These are phyloP conservation scores for Xylaria curta DNA, from an alignment of 495 filamentous ascomycete species.

Conservation along the genomic window DNA sequence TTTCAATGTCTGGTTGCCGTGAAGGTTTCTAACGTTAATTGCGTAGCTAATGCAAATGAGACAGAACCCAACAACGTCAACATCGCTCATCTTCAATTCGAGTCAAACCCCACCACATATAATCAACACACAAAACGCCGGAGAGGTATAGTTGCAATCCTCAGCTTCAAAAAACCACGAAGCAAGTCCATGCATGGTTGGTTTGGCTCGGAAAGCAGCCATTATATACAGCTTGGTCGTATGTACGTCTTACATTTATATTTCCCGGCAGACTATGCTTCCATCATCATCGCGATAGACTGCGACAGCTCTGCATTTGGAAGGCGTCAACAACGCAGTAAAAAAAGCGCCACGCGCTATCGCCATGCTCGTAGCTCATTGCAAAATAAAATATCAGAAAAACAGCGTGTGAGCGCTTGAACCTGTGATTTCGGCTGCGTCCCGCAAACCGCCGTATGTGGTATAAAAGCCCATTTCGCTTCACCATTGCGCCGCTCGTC, in stretches of 20 bases:
- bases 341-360: constrained; percentile 17
- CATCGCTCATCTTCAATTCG: neutral
- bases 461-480: constrained; percentile 27
- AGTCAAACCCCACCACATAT: neutral
- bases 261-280: constrained; percentile 16
- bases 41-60: neutral
- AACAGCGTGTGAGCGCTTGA: constrained; percentile 17
- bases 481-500: constrained; percentile 25
- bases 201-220: neutral
- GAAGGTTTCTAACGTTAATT: neutral
- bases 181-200: neutral
- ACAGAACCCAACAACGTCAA: neutral
- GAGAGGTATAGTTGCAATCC: neutral
- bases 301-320: constrained; percentile 12
- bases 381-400: constrained; percentile 19
- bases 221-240: constrained; percentile 17
- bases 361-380: constrained; percentile 27
- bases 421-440: constrained; percentile 13
- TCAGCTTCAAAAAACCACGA: neutral
- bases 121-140: neutral
- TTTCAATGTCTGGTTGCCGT: neutral
- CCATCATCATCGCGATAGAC: constrained; percentile 7
- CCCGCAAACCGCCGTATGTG: constrained; percentile 23
- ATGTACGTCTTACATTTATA: constrained; percentile 24
- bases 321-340: constrained; percentile 11